Base-by-base conservation (phyloP, 1,284 basidiomycete genomes). In the Schizophyllum amplum region DNA sequence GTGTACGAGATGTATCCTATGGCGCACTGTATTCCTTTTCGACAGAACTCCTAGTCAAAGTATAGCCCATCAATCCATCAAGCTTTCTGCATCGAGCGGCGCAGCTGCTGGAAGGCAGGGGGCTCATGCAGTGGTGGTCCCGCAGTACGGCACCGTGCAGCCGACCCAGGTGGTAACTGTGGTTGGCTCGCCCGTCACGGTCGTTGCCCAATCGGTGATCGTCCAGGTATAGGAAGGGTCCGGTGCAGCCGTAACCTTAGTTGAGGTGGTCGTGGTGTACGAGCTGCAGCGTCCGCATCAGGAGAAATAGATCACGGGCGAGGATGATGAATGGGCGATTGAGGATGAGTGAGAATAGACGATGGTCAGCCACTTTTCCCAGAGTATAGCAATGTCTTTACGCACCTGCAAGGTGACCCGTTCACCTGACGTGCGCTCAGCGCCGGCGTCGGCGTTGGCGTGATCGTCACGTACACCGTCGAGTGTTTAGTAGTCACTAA, bases 401-500 rank as follows among this genome's bases (percentile, higher is more conserved):
- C 13, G 54, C 59, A 21, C 46, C 57, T 56, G 51, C 24, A 60
- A 4, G 55, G 22, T 6, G 56, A 47, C 42, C 26, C 55, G 4
- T 57, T 17, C 23, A 60, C 55, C 6, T 42, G 13, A 9, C 33
- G 33, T 13, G 54, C 53, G 24, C 5, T 55, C 57, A 4, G 59
- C n/a, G 54, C 53, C 5, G 56, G 26, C 17, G 33, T 42, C 33
- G 17, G 13, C 33, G 33, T 13, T 17, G 33, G 33, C 13, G 33
- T 42, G 33, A 42, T 9, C 7, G 33, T 42, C 33, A 42, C 33
- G 13, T 13, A 9, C 13, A 42, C 33, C 13, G 17, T 9, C 3
- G 33, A 17, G 33, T 42, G 33, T 9, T 42, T 17, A 9, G 33
- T 42, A 3, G 11, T 42, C 13, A 17, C 33, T 42, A 13, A 33